Evolutionary conservation across 495 filamentous ascomycete species (phyloP), one percentile per base, ranked within the genome.

Genomic region (Coniosporium apollinis): DNA sequence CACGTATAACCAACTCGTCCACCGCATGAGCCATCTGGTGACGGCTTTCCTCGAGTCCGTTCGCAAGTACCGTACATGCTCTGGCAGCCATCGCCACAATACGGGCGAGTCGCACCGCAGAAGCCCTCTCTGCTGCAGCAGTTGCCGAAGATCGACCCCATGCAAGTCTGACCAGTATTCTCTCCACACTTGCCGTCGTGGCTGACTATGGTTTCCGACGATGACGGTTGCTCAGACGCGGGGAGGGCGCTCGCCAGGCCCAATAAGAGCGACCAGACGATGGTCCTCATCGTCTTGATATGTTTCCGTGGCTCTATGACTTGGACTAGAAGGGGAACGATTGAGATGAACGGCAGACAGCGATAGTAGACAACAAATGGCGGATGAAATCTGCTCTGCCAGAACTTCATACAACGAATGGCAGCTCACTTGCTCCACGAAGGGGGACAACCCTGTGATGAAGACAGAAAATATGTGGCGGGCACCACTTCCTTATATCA

Each of bases 1-100:
- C 38, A 41, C 16, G 19, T 14, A 28, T 30, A 39, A 3, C 37
- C 39, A 19, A 10, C 22, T 3, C 34, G 30, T 10, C 37, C 39
- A n/a, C 37, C 34, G 20, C 39, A 39, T 5, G 25, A 33, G 14
- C 39, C 39, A 22, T 43, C 35, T 5, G 41, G 41, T 19, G 33
- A 42, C 2, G 16, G 8, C 21, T 24, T 37, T 16, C 41, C 34
- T 16, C 33, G 18, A 1, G 28, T 44, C 9, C 30, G 16, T 19
- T 41, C 29, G 22, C 45, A 48, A 17, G 20, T 36, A 9, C 45
- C 45, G 19, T 20, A 38, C 6, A 37, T 28, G 17, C 21, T 3
- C n/a, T 48, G 37, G 29, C 45, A 48, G 20, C 45, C 45, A 6
- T 4, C 4, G 1, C 36, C 37, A 29, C 45, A 48, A 17, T 41